Percentiles rank a stretch among this genome's conserved stretches.
phyloP scores from a whole-genome alignment of 306 rosid genomes.

The Morella rubra region DNA sequence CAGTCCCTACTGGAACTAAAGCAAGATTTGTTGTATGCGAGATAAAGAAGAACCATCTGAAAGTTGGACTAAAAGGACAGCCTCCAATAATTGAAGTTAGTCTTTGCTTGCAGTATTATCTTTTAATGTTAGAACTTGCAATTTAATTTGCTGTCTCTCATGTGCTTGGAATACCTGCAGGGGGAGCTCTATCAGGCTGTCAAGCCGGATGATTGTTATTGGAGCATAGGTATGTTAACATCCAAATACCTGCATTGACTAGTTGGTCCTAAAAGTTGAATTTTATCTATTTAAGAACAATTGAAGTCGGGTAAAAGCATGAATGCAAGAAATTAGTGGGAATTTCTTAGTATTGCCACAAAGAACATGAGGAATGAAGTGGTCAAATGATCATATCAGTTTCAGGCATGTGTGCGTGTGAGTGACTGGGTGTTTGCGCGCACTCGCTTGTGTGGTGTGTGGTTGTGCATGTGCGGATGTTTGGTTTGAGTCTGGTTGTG shows the following conservation, averaged over 20 bases:
- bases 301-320: background rate
- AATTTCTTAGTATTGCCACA: background rate
- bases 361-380: background rate
- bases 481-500: no score
- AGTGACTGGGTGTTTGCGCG: no score
- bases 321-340: background rate
- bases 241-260: background rate
- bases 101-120: background rate
- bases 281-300: background rate
- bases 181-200: slow-evolving; percentile 59
- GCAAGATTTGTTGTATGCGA: slow-evolving; percentile 65
- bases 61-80: slow-evolving; percentile 90
- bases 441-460: no score
- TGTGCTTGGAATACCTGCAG: slow-evolving; percentile 35
- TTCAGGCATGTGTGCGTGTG: background rate
- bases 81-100: slow-evolving; percentile 88
- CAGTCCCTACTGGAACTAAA: slow-evolving; percentile 83
- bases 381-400: background rate
- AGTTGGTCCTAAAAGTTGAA: background rate
- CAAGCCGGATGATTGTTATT: slow-evolving; percentile 86
- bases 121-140: background rate
- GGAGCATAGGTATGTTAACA: slow-evolving; percentile 75
- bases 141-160: background rate
- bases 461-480: no score
- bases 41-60: slow-evolving; percentile 80